Evolutionary conservation across 2,329 filamentous ascomycete genomes (phyloP).

Genomic region (Fusarium verrucosum): DNA sequence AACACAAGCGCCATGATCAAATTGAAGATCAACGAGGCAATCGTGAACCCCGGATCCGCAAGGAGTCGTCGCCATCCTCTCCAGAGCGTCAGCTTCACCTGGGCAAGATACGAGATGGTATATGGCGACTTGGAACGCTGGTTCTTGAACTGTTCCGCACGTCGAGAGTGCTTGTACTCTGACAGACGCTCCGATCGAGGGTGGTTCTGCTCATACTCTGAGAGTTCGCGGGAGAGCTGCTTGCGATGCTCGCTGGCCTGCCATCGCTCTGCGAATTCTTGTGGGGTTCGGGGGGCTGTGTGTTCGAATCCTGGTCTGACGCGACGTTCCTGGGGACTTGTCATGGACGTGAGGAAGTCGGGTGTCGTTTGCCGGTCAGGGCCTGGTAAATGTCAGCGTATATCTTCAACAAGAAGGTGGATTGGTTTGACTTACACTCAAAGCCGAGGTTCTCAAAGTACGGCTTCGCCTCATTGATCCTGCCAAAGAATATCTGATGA

Average conservation of each 20-base stretch:
- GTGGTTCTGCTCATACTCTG: conserved; percentile 42
- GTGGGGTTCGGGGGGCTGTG: conserved; percentile 49
- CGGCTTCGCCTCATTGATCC: conserved; percentile 61
- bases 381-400: conserved; percentile 23
- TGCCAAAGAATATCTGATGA: conserved; percentile 73
- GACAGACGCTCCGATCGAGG: conserved; percentile 28
- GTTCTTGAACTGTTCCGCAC: conserved; percentile 44
- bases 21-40: conserved; percentile 55
- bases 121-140: conserved; percentile 58
- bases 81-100: conserved; percentile 56
- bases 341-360: conserved; percentile 54
- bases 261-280: conserved; percentile 52
- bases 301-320: conserved; percentile 47
- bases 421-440: conserved; percentile 25
- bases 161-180: conserved; percentile 36
- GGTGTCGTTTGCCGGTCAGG: conserved; percentile 41
- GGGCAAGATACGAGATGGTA: conserved; percentile 57
- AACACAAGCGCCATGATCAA: conserved; percentile 61
- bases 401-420: fast-evolving
- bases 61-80: conserved; percentile 52
- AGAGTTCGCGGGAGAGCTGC: conserved; percentile 44
- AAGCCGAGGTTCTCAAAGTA: conserved; percentile 64
- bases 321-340: conserved; percentile 50
- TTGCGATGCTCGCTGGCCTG: conserved; percentile 40
- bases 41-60: conserved; percentile 53